Conservation (phyloP, 495 filamentous ascomycete genomes). For the Penicillium pancosmium region DNA sequence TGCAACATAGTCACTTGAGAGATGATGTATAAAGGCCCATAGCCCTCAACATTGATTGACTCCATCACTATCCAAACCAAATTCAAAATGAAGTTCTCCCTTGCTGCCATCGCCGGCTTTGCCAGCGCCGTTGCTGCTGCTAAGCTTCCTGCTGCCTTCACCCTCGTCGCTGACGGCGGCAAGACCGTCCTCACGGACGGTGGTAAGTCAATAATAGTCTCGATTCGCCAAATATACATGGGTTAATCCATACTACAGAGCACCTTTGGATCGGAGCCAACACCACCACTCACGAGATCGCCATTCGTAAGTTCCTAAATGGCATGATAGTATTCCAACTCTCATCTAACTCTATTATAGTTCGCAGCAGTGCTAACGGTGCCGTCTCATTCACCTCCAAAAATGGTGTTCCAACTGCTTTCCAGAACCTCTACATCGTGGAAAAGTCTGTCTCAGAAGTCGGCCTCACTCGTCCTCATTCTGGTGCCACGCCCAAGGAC, state of each 20-base stretch:
- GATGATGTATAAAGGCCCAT: slow-evolving; percentile 8
- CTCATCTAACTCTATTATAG: slow-evolving; percentile 11
- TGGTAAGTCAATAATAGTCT: slow-evolving; percentile 20
- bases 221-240: neutral
- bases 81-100: slow-evolving; percentile 37
- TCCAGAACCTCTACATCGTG: slow-evolving; percentile 37
- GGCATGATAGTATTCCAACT: too few species aligned
- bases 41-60: too few species aligned
- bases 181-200: slow-evolving; percentile 37
- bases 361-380: slow-evolving; percentile 20
- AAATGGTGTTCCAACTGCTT: slow-evolving; percentile 28
- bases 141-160: slow-evolving; percentile 35
- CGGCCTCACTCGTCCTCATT: slow-evolving; percentile 36
- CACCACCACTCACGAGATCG: slow-evolving; percentile 24
- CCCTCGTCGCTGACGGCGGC: slow-evolving; percentile 36
- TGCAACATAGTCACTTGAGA: neutral
- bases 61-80: neutral
- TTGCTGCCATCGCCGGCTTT: slow-evolving; percentile 30
- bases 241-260: slow-evolving; percentile 7
- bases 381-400: slow-evolving; percentile 31
- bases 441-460: slow-evolving; percentile 26
- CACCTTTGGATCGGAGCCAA: slow-evolving; percentile 31
- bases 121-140: slow-evolving; percentile 30
- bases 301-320: slow-evolving; percentile 29
- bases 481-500: slow-evolving; percentile 30